A percentile compares a stretch with the other conserved stretches of the same genome.
Conservation (phyloP, 2,329 filamentous ascomycete species). For the Venturia carpophila region DNA sequence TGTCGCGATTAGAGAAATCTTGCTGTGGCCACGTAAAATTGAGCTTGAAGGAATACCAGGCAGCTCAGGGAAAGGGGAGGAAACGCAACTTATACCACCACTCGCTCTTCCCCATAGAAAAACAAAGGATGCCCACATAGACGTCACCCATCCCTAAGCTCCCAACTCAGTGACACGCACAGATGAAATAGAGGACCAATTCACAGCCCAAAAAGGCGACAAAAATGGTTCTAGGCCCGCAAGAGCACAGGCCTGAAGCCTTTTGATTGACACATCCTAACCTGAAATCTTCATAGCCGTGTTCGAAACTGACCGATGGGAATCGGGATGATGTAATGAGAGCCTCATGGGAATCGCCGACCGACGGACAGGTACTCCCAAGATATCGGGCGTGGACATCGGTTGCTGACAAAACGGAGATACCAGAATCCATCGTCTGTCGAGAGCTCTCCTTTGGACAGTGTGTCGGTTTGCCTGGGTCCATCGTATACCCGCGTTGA, state of each 20-base stretch:
- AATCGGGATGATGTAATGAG: constrained; percentile 2
- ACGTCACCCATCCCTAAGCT: background rate
- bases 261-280: background rate
- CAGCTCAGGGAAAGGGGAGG: background rate
- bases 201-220: background rate
- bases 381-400: background rate
- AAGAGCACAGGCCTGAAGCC: background rate
- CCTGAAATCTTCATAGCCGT: background rate
- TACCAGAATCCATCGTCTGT: no score
- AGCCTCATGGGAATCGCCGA: background rate
- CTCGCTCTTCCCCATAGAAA: background rate
- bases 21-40: no score
- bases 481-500: no score
- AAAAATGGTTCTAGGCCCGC: background rate
- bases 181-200: background rate
- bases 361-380: background rate
- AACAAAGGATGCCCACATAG: background rate
- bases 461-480: no score
- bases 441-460: no score
- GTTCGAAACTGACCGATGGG: background rate
- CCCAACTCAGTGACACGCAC: background rate
- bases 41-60: no score
- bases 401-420: background rate
- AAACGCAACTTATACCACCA: background rate
- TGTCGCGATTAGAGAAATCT: background rate